phyloP scores from a whole-genome alignment of 345 rosid species.

The Brassica rapa region DNA sequence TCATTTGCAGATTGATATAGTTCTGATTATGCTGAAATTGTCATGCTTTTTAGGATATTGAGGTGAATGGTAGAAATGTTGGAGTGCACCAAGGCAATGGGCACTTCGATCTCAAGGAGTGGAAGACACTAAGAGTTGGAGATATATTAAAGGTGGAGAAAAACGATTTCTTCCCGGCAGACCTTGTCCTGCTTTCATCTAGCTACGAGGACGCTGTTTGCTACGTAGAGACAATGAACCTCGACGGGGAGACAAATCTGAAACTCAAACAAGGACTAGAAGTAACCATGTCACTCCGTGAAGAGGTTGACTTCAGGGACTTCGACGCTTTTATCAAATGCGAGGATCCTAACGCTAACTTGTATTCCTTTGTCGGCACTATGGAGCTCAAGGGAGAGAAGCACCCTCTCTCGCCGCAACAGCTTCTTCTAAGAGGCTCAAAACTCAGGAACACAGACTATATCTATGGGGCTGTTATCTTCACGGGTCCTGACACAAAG shows the following conservation, averaged over 20 bases:
- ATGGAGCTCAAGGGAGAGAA: conserved; percentile 62
- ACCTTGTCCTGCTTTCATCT: conserved; percentile 81
- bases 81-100: conserved; percentile 59
- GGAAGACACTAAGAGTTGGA: conserved; percentile 88
- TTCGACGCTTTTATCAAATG: conserved; percentile 76
- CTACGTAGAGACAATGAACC: conserved; percentile 97
- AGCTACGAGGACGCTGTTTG: conserved; percentile 84
- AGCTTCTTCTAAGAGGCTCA: conserved; percentile 93
- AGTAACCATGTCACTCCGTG: conserved; percentile 58
- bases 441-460: conserved; percentile 88
- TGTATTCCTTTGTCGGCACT: conserved; percentile 79
- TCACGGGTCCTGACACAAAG: conserved; percentile 94
- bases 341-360: conserved; percentile 95
- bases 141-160: conserved; percentile 82
- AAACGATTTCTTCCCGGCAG: conserved; percentile 87
- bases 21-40: background rate
- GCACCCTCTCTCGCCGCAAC: conserved; percentile 79
- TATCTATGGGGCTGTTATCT: conserved; percentile 77
- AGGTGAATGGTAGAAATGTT: conserved; percentile 79
- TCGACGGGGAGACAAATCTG: conserved; percentile 95
- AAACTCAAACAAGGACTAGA: conserved; percentile 87
- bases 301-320: conserved; percentile 53
- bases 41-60: conserved; percentile 60
- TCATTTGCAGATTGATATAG: background rate
- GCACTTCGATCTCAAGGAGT: conserved; percentile 50